These are phyloP conservation scores for Trametes maxima DNA, from an alignment of 768 basidiomycete species.

Conservation along the genomic window DNA sequence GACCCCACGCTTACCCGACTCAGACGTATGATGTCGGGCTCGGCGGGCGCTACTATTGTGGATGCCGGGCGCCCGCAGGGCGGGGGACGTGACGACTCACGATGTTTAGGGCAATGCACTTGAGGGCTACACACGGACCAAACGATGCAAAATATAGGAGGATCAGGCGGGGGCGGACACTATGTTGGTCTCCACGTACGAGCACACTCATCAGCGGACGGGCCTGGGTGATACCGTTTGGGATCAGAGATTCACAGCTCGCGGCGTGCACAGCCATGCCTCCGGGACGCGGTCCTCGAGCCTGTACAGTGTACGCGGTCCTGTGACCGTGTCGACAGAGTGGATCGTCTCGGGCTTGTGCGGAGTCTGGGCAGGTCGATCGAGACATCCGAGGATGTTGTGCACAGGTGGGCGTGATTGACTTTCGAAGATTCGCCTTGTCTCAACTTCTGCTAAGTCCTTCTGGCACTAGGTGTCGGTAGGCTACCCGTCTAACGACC, in stretches of 20 bases:
- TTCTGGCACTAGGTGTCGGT: too few species aligned
- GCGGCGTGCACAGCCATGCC: neutral
- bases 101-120: neutral
- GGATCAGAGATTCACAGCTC: neutral
- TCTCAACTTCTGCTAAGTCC: too few species aligned
- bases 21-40: too few species aligned
- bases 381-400: too few species aligned
- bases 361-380: too few species aligned
- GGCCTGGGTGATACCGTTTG: neutral
- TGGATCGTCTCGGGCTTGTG: neutral
- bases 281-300: neutral
- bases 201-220: neutral
- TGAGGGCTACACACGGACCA: neutral
- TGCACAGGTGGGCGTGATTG: too few species aligned
- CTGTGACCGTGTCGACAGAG: slow-evolving; percentile 14
- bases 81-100: neutral
- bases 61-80: neutral
- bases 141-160: slow-evolving; percentile 5
- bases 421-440: too few species aligned
- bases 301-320: slow-evolving; percentile 17
- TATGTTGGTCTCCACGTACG: neutral
- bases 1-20: too few species aligned
- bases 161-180: neutral
- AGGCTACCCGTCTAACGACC: too few species aligned
- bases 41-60: neutral